These are phyloP conservation scores for Populus tomentosa DNA, from an alignment of 441 rosid species.

Conservation along the genomic window DNA sequence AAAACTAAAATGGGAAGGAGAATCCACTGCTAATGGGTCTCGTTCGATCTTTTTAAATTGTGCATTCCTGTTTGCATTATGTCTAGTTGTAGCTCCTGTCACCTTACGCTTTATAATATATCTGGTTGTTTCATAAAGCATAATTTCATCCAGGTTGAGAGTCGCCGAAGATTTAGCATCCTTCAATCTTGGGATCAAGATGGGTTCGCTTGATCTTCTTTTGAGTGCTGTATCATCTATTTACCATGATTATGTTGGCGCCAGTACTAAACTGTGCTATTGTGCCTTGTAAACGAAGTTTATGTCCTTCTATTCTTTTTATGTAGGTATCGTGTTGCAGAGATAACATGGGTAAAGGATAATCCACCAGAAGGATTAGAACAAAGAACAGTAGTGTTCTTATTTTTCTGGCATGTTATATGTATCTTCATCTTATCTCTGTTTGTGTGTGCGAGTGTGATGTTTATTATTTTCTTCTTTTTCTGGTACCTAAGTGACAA, in stretches of 20 bases:
- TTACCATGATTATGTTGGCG: not conserved
- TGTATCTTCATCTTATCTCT: not conserved
- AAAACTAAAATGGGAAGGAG: not conserved
- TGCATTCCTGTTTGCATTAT: not conserved
- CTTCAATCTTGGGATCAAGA: slow-evolving; percentile 87
- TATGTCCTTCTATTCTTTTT: slow-evolving; percentile 11
- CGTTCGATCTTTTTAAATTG: not conserved
- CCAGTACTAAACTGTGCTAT: not conserved
- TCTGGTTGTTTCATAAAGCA: not conserved
- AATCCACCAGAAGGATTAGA: slow-evolving; percentile 39
- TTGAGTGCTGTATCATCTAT: not conserved
- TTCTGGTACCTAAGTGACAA: slow-evolving; percentile 2
- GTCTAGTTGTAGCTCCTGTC: not conserved
- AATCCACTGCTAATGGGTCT: not conserved
- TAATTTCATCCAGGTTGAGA: slow-evolving; percentile 58
- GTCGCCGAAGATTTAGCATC: slow-evolving; percentile 77
- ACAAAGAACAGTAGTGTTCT: slow-evolving; percentile 56
- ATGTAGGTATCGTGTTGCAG: slow-evolving; percentile 82
- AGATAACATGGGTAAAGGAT: slow-evolving; percentile 91
- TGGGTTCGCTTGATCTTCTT: slow-evolving; percentile 60
- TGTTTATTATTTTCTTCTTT: not conserved
- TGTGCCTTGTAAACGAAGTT: slow-evolving; percentile 11
- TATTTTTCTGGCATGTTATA: not conserved
- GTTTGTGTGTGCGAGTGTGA: not conserved
- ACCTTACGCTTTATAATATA: not conserved